A percentile compares a stretch with the other conserved stretches of the same genome.
phyloP scores from a whole-genome alignment of 2,329 filamentous ascomycete species.

The Escovopsis weberi region DNA sequence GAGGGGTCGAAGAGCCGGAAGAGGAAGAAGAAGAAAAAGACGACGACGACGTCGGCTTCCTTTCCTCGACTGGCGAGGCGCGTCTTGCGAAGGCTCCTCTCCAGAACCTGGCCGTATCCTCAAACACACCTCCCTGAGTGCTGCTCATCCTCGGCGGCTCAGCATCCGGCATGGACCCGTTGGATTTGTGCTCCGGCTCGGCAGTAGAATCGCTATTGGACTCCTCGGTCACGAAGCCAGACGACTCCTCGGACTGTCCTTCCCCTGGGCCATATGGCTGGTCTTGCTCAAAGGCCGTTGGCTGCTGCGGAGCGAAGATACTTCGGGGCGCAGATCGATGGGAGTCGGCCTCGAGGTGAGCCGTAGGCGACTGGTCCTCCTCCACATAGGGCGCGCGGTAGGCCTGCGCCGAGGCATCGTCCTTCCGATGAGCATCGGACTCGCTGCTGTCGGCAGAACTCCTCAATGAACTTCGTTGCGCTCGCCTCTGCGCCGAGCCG shows the following conservation, averaged over 20 bases:
- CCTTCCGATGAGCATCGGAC: neutral
- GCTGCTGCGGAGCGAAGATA: too few species aligned
- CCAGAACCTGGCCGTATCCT: neutral
- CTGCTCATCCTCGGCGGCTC: too few species aligned
- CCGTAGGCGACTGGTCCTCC: constrained; percentile 8
- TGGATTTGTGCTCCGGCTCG: too few species aligned
- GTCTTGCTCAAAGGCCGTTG: neutral
- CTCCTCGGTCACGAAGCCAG: too few species aligned
- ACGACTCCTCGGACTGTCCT: too few species aligned
- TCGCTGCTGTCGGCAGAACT: neutral
- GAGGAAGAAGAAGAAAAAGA: neutral
- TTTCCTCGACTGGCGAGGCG: neutral
- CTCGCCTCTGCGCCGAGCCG: constrained; percentile 16
- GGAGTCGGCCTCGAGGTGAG: neutral
- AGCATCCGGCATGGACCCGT: too few species aligned
- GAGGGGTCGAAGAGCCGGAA: too few species aligned
- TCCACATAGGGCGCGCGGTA: constrained; percentile 16
- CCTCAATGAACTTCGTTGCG: constrained; percentile 10
- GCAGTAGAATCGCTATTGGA: too few species aligned
- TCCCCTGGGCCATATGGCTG: too few species aligned
- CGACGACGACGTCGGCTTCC: neutral
- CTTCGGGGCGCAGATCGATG: too few species aligned
- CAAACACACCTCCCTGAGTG: too few species aligned
- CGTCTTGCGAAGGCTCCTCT: constrained; percentile 2
- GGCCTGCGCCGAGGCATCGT: constrained; percentile 1